These are phyloP conservation scores for Penicillium arizonense DNA, from an alignment of 495 filamentous ascomycete genomes.

Conservation along the genomic window DNA sequence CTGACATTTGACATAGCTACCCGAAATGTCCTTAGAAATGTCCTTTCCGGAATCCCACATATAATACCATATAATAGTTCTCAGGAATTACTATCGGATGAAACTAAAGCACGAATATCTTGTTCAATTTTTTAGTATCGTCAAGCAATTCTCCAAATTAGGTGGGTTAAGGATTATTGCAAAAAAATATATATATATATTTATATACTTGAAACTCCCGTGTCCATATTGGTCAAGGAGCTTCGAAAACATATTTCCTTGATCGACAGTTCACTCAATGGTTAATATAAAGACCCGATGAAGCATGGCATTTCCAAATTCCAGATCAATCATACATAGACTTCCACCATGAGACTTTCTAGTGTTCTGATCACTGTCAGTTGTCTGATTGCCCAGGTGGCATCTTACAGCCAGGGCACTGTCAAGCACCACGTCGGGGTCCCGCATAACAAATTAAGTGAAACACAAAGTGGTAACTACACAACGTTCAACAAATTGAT, in stretches of 20 bases:
- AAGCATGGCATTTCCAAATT: background rate
- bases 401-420: background rate
- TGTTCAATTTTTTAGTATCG: too few species aligned
- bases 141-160: too few species aligned
- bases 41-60: too few species aligned
- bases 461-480: background rate
- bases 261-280: background rate
- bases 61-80: too few species aligned
- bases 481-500: background rate
- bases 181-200: too few species aligned
- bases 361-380: background rate
- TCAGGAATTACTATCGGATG: too few species aligned
- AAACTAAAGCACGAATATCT: too few species aligned
- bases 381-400: conserved; percentile 1
- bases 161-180: too few species aligned
- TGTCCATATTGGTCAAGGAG: conserved; percentile 2
- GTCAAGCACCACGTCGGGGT: too few species aligned
- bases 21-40: too few species aligned
- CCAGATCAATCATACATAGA: background rate
- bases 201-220: too few species aligned
- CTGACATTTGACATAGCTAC: too few species aligned
- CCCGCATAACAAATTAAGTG: background rate
- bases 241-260: background rate
- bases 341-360: background rate
- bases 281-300: background rate